Base-by-base conservation (phyloP, 1,284 basidiomycete genomes). In the Malassezia brasiliensis region DNA sequence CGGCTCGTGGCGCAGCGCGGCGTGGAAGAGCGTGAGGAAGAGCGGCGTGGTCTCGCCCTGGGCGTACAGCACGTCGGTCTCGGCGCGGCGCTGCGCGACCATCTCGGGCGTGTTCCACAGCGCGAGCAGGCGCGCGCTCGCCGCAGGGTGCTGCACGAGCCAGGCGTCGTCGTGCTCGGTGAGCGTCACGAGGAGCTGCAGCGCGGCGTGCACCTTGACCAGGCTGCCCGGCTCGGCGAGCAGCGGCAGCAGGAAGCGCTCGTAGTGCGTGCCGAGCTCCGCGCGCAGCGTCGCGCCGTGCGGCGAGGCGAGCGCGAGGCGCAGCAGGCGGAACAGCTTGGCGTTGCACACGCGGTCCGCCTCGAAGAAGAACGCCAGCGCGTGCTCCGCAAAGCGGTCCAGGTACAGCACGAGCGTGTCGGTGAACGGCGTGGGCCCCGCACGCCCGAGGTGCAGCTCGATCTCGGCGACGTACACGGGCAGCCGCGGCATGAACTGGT, bases 401-500 rank as follows among this genome's bases (percentile, higher is more conserved):
- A 98, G 81, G 76, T 89, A 98, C 73, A 85, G 85, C 15, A 87
- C 89, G 40, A 98, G 78, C 19, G 91, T 91, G 63, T 89, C 85
- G 0, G 93, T 96, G 77, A 99, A 96, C 0, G 91, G 90, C 64
- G 87, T 96, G 46, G 82, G 82, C 5, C 85, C 84, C 0, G 88
- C 88, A 69, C 93, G 93, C 63, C 90, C 86, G 77, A 99, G 83
- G 63, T 85, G 83, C 1, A 85, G 81, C 77, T 99, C 94, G 6
- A 90, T 91, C 66, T 93, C 86, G n/a, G 96, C 90, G 47, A 98
- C 85, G 8, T 84, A 81, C 57, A 85, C 86, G 54, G 89, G 84
- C 30, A 99, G 83, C 51, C 84, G 83, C 66, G 88, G 85, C 42
- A 98, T 80, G 79, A 93, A 99, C 53, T 89, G 86, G 63, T 89